A percentile compares a stretch with the other conserved stretches of the same genome.
Evolutionary conservation across 2,329 filamentous ascomycete genomes (phyloP).

Genomic region (Coniochaeta prunicola): DNA sequence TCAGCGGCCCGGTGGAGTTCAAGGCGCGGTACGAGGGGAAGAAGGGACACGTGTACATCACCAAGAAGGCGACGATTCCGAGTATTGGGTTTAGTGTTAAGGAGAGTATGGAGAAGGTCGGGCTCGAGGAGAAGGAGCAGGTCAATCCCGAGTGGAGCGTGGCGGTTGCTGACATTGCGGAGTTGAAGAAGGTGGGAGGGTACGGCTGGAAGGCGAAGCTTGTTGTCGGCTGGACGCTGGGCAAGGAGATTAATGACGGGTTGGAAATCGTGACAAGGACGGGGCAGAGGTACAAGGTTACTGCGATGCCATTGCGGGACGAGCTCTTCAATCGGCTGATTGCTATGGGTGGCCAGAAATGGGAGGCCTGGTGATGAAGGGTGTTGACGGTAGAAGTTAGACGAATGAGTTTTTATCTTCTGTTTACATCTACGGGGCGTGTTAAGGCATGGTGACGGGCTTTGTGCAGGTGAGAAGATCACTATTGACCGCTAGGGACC

Average conservation of each 20-base stretch:
- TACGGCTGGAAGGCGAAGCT: conserved; percentile 81
- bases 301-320: conserved; percentile 64
- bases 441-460: no score
- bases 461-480: background rate
- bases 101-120: conserved; percentile 47
- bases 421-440: background rate
- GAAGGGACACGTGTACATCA: conserved; percentile 66
- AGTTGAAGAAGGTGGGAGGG: conserved; percentile 73
- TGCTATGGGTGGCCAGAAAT: conserved; percentile 73
- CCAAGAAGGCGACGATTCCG: conserved; percentile 57
- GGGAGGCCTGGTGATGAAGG: conserved; percentile 60
- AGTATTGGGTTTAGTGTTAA: conserved; percentile 59
- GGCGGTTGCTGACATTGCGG: conserved; percentile 61
- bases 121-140: conserved; percentile 41
- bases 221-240: conserved; percentile 72
- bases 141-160: conserved; percentile 62
- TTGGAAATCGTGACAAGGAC: conserved; percentile 56
- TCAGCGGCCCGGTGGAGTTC: conserved; percentile 69
- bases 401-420: background rate
- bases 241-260: conserved; percentile 68
- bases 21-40: conserved; percentile 62
- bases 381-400: background rate
- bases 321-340: conserved; percentile 40
- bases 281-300: conserved; percentile 54
- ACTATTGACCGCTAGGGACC: background rate